Evolutionary conservation across 306 rosid species (phyloP), one percentile per base, ranked within the genome.

Genomic region (Vigna mungo): DNA sequence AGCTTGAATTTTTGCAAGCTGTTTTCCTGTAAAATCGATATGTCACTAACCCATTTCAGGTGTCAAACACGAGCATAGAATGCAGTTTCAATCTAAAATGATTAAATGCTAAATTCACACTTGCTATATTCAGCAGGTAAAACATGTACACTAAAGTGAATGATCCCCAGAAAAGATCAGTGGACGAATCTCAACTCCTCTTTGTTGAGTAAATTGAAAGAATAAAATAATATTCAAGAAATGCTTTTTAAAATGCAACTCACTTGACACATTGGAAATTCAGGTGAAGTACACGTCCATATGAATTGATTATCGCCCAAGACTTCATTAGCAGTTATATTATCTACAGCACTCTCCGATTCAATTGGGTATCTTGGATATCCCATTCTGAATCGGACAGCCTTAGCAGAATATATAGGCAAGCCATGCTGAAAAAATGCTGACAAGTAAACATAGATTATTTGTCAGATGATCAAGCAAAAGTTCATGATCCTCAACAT

Each of bases 251-350:
- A 18, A n/a, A 36, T 21, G 66, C 25, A 77, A 87, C 84, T 64
- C 78, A 91, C 93, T 82, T 84, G 92, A 21, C 72, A 80, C 89
- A 91, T 84, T 72, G 89, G 93, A 82, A 85, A 91, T 81, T 79
- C 88, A 49, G 93, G 96, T 51, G 96, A 91, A 55, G 80, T 80
- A 65, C 87, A 89, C 13, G 88, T 86, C 91, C 93, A 89, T 16
- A 74, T 68, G 64, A 80, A 82, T 12, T 76, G 56, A 6, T 82
- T 56, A 44, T 62, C 81, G 7, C 13, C 81, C 63, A 75, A 36
- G 20, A 21, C 3, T n/a, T 65, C 78, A 55, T 46, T 25, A 14
- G 39, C 51, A 58, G 14, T 25, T 16, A 65, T 2, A 14, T 16
- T 21, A 41, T 81, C 46, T 1, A 49, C 15, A 67, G 5, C 48